Conservation (phyloP, 2,329 filamentous ascomycete species). For the Sclerotinia glacialis region DNA sequence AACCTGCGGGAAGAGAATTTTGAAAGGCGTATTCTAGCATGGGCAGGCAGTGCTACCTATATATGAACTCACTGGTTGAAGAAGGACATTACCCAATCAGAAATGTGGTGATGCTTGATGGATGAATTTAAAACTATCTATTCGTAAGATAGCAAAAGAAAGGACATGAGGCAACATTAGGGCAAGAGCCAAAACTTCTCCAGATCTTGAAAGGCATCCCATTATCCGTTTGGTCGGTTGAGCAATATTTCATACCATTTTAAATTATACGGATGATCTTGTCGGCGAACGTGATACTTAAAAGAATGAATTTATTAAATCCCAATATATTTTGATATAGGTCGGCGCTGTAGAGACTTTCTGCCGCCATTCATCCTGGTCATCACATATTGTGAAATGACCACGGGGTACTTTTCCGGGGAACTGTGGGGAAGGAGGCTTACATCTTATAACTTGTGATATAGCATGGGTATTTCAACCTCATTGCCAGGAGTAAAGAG, state of each 20-base stretch:
- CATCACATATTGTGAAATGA: constrained; percentile 8
- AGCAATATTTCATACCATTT: neutral
- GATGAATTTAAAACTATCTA: neutral
- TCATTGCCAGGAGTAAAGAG: constrained; percentile 11
- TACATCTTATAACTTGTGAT: constrained; percentile 15
- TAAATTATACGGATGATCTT: constrained; percentile 22
- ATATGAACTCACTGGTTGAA: neutral
- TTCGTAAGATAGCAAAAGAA: neutral
- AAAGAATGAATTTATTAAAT: constrained; percentile 20
- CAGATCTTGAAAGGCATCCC: constrained; percentile 4
- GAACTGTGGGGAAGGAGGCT: constrained; percentile 17
- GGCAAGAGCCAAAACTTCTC: constrained; percentile 6
- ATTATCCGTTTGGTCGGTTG: constrained; percentile 27
- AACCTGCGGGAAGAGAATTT: neutral
- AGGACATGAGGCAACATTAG: neutral
- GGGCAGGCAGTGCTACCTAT: neutral
- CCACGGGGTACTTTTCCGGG: constrained; percentile 18
- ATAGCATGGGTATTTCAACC: neutral
- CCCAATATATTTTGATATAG: constrained; percentile 28
- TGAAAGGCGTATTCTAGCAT: neutral
- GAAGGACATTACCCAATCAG: neutral
- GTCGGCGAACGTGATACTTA: constrained; percentile 27
- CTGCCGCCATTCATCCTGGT: constrained; percentile 19
- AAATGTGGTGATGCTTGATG: neutral
- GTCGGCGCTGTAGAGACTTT: constrained; percentile 18